Evolutionary conservation across 139 green algal genomes (phyloP).

Genomic region (Mesotaenium endlicherianum): DNA sequence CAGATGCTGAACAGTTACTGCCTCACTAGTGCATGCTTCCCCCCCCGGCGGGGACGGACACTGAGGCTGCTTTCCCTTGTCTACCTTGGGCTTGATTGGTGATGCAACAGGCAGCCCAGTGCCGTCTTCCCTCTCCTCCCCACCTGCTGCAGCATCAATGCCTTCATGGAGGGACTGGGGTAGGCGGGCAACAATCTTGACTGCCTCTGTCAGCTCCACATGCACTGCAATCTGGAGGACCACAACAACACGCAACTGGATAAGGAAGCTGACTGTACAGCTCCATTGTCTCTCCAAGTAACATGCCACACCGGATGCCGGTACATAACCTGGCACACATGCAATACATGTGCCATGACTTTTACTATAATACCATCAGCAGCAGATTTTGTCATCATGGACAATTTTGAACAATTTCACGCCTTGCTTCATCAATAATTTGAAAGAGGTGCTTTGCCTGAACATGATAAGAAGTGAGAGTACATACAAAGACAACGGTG

Average conservation of each 20-base stretch:
- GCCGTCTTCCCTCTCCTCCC: background rate
- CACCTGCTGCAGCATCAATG: background rate
- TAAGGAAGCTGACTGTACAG: no score
- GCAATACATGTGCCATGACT: background rate
- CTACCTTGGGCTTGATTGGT: background rate
- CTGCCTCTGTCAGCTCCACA: no score
- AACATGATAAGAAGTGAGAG: background rate
- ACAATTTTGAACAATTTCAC: no score
- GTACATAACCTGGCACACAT: background rate
- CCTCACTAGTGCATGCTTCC: no score
- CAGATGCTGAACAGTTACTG: slow-evolving; percentile 9
- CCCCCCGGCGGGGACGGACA: no score
- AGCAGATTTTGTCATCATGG: background rate
- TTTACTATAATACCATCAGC: background rate
- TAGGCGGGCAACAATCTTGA: background rate
- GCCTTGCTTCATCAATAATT: background rate
- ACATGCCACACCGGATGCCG: background rate
- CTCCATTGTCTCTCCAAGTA: no score
- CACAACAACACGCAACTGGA: no score
- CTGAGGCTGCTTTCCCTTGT: no score
- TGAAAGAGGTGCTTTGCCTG: background rate
- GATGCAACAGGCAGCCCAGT: background rate
- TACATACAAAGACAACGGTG: background rate
- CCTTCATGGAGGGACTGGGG: background rate
- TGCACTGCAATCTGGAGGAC: no score